Evolutionary conservation across 164 flowering plant species (phyloP), one percentile per base, ranked within the genome.

Genomic region (Echeveria elegans): DNA sequence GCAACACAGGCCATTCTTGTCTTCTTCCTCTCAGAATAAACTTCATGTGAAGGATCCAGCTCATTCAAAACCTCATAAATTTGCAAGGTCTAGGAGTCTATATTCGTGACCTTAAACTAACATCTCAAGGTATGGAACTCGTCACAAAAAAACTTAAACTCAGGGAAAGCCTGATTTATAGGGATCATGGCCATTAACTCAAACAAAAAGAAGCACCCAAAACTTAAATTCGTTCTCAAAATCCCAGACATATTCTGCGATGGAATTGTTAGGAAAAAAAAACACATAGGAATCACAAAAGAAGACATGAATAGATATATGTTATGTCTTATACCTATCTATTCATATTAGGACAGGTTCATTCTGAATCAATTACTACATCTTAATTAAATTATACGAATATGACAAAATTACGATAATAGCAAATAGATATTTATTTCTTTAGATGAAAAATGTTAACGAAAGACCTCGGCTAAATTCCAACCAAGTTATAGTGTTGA

Each of bases 401-500:
- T 47, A 50, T 43, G 16, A 43, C 6, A 5, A 48, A 5, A 18
- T n/a, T 48, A 5, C 53, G 19, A 18, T 28, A 53, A 24, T 8
- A 53, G 31, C 31, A 26, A 7, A 14, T 10, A 53, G 30, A 53
- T 53, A 24, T 24, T 26, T 53, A 24, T 24, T 26, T 53, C 26
- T 3, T 10, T 26, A 12, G 56, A 9, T 21, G 56, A 50, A 50
- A 16, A 47, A 41, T 41, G 45, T 41, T n/a, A 41, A 34, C 37
- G 37, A 34, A 3, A 34, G n/a, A n/a, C n/a, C n/a, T n/a, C n/a
- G n/a, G 15, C 75, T 72, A 71, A 74, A 71, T 45, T 64, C 74
- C 77, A 69, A 58, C 73, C 77, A 76, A 79, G 11, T 82, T 66
- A 73, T 91, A 94, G 71, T 87, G 89, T 71, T 88, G 80, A 66